Percentiles rank a stretch among this genome's conserved stretches.
Conservation (phyloP, 352 stramenopile species). For the Phytophthora brassicae region DNA sequence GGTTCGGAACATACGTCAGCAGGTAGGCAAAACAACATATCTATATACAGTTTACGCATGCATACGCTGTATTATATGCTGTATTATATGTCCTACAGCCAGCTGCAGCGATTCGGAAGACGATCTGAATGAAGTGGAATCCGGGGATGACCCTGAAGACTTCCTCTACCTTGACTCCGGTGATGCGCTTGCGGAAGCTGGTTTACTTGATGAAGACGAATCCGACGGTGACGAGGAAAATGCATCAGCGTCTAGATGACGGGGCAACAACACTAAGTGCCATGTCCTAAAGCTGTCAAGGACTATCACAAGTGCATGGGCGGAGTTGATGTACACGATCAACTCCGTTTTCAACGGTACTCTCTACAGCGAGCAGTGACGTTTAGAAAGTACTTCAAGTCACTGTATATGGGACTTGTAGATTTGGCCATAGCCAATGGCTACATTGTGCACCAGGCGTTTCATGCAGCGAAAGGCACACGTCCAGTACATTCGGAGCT, state of each 20-base stretch:
- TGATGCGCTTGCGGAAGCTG: not conserved
- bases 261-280: constrained; percentile 2
- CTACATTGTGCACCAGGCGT: constrained; percentile 8
- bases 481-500: constrained; percentile 7
- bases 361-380: constrained; percentile 7
- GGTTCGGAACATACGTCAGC: too few species aligned
- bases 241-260: too few species aligned
- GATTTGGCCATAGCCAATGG: constrained; percentile 12
- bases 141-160: not conserved
- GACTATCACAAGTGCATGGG: constrained; percentile 14
- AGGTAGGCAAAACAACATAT: too few species aligned
- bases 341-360: constrained; percentile 11
- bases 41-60: too few species aligned
- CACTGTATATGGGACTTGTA: constrained; percentile 8
- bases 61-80: not conserved
- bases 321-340: constrained; percentile 17
- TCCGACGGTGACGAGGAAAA: too few species aligned
- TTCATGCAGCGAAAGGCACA: constrained; percentile 1
- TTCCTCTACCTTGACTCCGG: not conserved
- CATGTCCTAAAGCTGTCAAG: constrained; percentile 7
- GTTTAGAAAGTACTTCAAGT: constrained; percentile 19
- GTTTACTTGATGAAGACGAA: not conserved
- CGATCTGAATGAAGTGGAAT: not conserved
- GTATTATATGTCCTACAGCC: too few species aligned
- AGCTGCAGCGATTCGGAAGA: not conserved